Base-by-base conservation (phyloP, 331 rosid genomes). In the Cydonia oblonga region DNA sequence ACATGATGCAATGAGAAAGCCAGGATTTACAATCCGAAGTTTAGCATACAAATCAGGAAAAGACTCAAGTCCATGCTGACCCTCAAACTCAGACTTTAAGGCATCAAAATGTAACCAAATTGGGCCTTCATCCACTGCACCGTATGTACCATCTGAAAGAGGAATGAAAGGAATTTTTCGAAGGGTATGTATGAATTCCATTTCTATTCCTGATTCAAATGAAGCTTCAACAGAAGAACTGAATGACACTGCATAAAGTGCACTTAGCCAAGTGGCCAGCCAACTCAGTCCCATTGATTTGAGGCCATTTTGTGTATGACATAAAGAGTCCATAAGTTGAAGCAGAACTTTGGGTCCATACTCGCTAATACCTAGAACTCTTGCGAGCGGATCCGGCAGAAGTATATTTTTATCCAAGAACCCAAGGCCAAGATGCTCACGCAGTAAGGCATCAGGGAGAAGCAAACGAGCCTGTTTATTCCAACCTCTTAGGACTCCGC, bases 401-500 rank as follows among this genome's bases (percentile, higher is more conserved):
- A 75, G 69, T 75, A 89, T 74, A 80, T 80, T 75, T 81, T 66
- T 86, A 81, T 90, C 84, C 80, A 93, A 78, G 84, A 89, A 93
- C 67, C 90, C 91, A 61, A 93, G 92, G 72, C 98, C 98, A 59
- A 89, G 91, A 81, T 89, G 92, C 58, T 82, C 90, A 52, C 71
- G 76, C 75, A 93, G 91, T 58, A 89, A 74, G 62, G 61, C 73
- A 69, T 81, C 88, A 28, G 92, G 88, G 79, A 93, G 92, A 81
- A 93, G 78, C 76, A 58, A 63, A 28, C 78, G 82, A 80, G 89
- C 87, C 77, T 89, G 87, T 64, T 89, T 90, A 73, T 84, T 91
- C 98, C 97, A 93, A 78, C 97, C 95, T 80, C 97, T 85, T 62
- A 93, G 76, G 71, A 89, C 87, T 87, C 84, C 85, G 90, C 92